phyloP scores from a whole-genome alignment of 345 rosid species.

The Dovyalis caffra region DNA sequence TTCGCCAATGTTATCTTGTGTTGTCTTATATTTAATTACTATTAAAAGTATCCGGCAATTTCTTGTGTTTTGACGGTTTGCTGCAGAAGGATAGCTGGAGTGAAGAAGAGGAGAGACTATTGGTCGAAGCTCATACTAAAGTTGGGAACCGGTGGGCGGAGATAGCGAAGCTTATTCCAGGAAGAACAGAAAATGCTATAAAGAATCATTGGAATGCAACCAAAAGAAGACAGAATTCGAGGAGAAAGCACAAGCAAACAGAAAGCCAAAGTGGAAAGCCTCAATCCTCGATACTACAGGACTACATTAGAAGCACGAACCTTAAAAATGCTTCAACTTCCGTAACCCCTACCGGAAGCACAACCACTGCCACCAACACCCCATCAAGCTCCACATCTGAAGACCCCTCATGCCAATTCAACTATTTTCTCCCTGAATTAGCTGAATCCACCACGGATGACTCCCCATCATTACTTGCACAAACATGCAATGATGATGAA shows the following conservation, averaged over 20 bases:
- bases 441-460: slow-evolving; percentile 27
- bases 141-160: slow-evolving; percentile 96
- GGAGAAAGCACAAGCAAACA: slow-evolving; percentile 52
- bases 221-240: slow-evolving; percentile 72
- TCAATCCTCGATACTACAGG: slow-evolving; percentile 70
- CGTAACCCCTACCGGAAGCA: slow-evolving; percentile 13
- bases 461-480: slow-evolving; percentile 30
- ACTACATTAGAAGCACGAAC: slow-evolving; percentile 65
- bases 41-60: background rate
- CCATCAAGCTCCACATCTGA: slow-evolving; percentile 37
- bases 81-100: slow-evolving; percentile 88
- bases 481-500: slow-evolving; percentile 60
- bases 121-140: slow-evolving; percentile 69
- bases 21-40: background rate
- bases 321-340: slow-evolving; percentile 16
- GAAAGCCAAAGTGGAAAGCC: slow-evolving; percentile 29
- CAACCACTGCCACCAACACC: slow-evolving; percentile 17
- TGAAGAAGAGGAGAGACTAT: slow-evolving; percentile 76
- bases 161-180: slow-evolving; percentile 78
- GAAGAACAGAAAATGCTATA: slow-evolving; percentile 85
- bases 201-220: slow-evolving; percentile 99
- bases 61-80: background rate
- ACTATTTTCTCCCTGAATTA: slow-evolving; percentile 39
- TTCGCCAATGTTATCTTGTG: background rate
- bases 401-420: slow-evolving; percentile 30